These are phyloP conservation scores for Tuber umbilicatum DNA, from an alignment of 495 filamentous ascomycete genomes.

Conservation along the genomic window DNA sequence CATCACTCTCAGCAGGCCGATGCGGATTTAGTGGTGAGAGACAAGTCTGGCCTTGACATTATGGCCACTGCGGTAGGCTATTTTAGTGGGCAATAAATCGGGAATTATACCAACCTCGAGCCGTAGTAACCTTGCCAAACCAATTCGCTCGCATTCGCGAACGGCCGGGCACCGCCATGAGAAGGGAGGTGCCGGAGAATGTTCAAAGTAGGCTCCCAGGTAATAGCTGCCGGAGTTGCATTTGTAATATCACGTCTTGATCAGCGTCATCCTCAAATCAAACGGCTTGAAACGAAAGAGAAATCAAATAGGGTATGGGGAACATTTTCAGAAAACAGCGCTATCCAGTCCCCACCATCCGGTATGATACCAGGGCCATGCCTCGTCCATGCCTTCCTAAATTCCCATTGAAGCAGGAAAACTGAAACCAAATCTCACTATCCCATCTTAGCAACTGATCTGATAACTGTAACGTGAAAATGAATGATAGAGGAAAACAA, in stretches of 20 bases:
- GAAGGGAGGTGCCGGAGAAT: background rate
- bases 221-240: background rate
- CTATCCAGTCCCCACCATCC: background rate
- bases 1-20: background rate
- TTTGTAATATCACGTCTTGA: background rate
- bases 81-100: background rate
- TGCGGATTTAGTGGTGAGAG: background rate
- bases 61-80: background rate
- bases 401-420: background rate
- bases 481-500: conserved; percentile 23
- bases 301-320: conserved; percentile 6
- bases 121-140: background rate
- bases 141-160: background rate
- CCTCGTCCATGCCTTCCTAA: background rate
- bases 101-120: conserved; percentile 1
- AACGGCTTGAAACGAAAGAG: background rate
- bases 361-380: background rate
- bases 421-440: conserved; percentile 20
- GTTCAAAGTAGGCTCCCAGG: conserved; percentile 2
- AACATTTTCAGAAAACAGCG: background rate
- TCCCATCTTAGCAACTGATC: conserved; percentile 37
- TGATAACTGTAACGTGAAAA: conserved; percentile 19
- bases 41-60: background rate
- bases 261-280: conserved; percentile 11
- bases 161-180: background rate